phyloP scores from a whole-genome alignment of 257 asterid species.

The Rhazya stricta region DNA sequence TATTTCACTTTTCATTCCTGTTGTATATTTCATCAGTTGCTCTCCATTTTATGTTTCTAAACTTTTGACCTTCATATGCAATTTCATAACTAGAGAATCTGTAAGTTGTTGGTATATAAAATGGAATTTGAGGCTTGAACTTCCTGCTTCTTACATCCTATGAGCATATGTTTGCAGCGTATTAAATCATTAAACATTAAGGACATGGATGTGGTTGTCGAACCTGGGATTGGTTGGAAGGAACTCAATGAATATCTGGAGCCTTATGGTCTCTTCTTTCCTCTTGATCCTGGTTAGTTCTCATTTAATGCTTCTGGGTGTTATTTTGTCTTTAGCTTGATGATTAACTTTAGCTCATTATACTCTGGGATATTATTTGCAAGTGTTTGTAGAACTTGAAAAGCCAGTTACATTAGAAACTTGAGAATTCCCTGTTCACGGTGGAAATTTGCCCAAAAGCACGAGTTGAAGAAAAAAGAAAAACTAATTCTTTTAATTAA shows the following conservation, averaged over 20 bases:
- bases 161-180: constrained; percentile 39
- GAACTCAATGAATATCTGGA: constrained; percentile 92
- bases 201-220: constrained; percentile 99
- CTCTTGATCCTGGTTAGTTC: constrained; percentile 88
- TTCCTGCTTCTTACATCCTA: constrained; percentile 24
- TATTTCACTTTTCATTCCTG: not conserved
- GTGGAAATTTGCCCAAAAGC: not conserved
- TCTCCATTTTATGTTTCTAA: not conserved
- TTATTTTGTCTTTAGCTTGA: not conserved
- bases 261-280: constrained; percentile 93
- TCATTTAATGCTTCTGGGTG: constrained; percentile 6
- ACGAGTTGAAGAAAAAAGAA: not conserved
- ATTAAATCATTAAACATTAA: constrained; percentile 67
- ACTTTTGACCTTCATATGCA: not conserved
- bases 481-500: not conserved
- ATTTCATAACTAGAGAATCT: not conserved
- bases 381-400: not conserved
- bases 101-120: not conserved
- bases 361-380: not conserved
- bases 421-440: not conserved
- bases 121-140: constrained; percentile 10
- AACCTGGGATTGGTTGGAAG: constrained; percentile 99
- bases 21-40: not conserved
- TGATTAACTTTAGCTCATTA: constrained; percentile 8
- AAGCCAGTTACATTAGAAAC: not conserved